Conservation (phyloP, 2,329 filamentous ascomycete species). For the Beauveria australis region DNA sequence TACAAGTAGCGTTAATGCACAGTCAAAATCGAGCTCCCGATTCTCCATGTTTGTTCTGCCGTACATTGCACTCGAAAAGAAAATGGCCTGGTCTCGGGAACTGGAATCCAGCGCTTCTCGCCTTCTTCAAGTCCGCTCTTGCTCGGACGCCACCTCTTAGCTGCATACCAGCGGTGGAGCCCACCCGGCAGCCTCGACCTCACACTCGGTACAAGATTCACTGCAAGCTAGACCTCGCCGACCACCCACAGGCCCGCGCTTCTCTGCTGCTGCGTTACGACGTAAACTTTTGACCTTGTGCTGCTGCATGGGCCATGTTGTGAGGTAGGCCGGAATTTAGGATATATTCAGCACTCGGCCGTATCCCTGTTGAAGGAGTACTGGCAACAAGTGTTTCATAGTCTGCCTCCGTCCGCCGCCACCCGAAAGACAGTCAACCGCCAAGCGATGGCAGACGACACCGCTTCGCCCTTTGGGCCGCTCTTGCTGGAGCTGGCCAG, state of each 20-base stretch:
- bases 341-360: neutral
- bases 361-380: neutral
- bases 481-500: conserved; percentile 68
- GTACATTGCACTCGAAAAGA: neutral
- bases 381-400: neutral
- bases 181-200: neutral
- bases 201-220: neutral
- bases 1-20: neutral
- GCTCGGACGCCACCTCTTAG: neutral
- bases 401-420: neutral
- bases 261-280: neutral
- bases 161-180: conserved; percentile 5
- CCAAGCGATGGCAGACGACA: conserved; percentile 25
- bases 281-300: neutral
- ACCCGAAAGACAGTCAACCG: neutral
- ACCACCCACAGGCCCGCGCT: neutral
- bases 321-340: neutral
- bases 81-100: neutral
- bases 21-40: neutral
- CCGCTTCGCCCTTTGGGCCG: conserved; percentile 38
- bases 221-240: neutral
- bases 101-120: neutral
- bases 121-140: neutral
- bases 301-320: neutral
- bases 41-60: no score